Percentiles rank a stretch among this genome's conserved stretches.
phyloP scores from a whole-genome alignment of 805 yeast species.

The Sporopachydermia lactativora region DNA sequence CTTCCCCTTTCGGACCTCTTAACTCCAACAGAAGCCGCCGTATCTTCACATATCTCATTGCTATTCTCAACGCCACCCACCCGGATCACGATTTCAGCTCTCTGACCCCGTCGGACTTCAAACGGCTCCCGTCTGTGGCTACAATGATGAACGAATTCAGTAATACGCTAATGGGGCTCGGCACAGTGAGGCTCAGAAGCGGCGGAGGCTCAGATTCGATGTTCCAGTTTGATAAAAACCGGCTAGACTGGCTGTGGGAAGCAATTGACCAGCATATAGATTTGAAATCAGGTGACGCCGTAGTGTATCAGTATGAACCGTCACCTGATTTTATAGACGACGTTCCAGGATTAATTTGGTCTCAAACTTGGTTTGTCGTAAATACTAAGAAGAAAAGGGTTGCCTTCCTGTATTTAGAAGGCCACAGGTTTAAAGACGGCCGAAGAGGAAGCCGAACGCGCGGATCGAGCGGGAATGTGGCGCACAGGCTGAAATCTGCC shows the following conservation, averaged over 20 bases:
- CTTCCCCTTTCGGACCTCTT: constrained; percentile 80
- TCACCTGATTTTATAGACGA: constrained; percentile 53
- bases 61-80: constrained; percentile 79
- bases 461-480: constrained; percentile 22
- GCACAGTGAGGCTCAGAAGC: constrained; percentile 16
- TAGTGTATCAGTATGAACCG: constrained; percentile 24
- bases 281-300: constrained; percentile 33
- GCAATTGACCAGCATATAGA: constrained; percentile 74
- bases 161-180: constrained; percentile 57
- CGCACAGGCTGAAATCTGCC: constrained; percentile 19
- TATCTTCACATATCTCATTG: constrained; percentile 81
- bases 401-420: constrained; percentile 65
- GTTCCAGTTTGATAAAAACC: constrained; percentile 17
- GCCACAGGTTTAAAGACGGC: constrained; percentile 14
- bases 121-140: constrained; percentile 28
- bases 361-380: constrained; percentile 80
- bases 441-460: constrained; percentile 14
- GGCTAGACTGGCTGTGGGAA: constrained; percentile 75
- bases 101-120: constrained; percentile 66
- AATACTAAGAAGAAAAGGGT: constrained; percentile 88
- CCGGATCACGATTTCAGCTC: constrained; percentile 93
- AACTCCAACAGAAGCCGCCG: constrained; percentile 76
- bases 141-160: constrained; percentile 51
- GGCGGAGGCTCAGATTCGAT: constrained; percentile 22
- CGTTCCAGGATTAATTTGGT: constrained; percentile 50